These are phyloP conservation scores for Zopfia rhizophila DNA, from an alignment of 2,329 filamentous ascomycete species.

Conservation along the genomic window DNA sequence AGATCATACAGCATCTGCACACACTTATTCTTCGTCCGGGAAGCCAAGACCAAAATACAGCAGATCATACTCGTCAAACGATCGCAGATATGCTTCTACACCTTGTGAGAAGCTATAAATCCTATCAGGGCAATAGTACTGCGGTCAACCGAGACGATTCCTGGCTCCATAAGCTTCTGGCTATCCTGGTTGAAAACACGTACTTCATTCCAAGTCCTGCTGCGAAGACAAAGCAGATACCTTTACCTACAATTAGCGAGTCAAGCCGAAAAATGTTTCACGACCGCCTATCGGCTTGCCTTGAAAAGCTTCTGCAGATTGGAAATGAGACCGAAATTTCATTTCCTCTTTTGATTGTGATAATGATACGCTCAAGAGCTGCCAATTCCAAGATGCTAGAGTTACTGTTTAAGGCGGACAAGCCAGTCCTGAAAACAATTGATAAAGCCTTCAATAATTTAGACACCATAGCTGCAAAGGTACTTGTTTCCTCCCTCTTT, in stretches of 20 bases:
- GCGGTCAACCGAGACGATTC: conserved; percentile 53
- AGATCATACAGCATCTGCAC: conserved; percentile 65
- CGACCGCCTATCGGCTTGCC: conserved; percentile 64
- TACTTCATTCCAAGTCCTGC: conserved; percentile 58
- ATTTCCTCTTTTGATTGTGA: conserved; percentile 41
- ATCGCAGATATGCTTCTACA: conserved; percentile 65
- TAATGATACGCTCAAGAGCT: conserved; percentile 39
- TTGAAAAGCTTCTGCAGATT: conserved; percentile 60
- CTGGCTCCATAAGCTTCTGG: conserved; percentile 57
- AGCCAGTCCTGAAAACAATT: conserved; percentile 52
- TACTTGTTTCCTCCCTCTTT: conserved; percentile 16
- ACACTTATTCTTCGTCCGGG: conserved; percentile 59
- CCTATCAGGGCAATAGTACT: conserved; percentile 40
- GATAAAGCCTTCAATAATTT: conserved; percentile 45
- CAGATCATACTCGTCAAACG: conserved; percentile 59
- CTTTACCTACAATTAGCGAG: conserved; percentile 58
- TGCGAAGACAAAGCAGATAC: conserved; percentile 44
- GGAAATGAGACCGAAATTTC: conserved; percentile 32
- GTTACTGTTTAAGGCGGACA: conserved; percentile 61
- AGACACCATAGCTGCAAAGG: conserved; percentile 40
- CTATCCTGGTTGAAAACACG: conserved; percentile 59
- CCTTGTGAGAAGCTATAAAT: conserved; percentile 56
- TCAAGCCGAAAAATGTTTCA: conserved; percentile 63
- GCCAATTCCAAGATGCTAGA: conserved; percentile 47
- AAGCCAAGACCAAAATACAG: conserved; percentile 55